Evolutionary conservation across 2,329 filamentous ascomycete genomes (phyloP).

Genomic region (Lecanoromycetidae sp.): DNA sequence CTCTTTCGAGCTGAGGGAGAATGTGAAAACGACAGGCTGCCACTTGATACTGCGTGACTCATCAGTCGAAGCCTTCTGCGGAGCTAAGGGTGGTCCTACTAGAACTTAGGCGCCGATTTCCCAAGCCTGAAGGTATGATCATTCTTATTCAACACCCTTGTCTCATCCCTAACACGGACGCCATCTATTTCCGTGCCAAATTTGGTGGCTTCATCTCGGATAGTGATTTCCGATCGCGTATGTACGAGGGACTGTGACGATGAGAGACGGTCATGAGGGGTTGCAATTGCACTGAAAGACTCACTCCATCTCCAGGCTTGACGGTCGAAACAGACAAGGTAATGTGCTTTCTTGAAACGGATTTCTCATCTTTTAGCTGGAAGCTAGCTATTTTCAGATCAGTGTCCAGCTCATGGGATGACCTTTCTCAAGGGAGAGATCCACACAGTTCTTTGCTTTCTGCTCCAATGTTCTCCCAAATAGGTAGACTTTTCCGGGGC

Average conservation of each 20-base stretch:
- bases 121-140: slow-evolving; percentile 60
- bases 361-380: slow-evolving; percentile 58
- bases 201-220: slow-evolving; percentile 75
- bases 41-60: slow-evolving; percentile 52
- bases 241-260: slow-evolving; percentile 45
- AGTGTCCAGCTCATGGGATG: slow-evolving; percentile 9
- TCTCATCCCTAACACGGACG: slow-evolving; percentile 49
- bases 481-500: slow-evolving; percentile 72
- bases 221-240: slow-evolving; percentile 54
- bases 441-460: slow-evolving; percentile 42
- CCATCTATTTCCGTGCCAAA: slow-evolving; percentile 68
- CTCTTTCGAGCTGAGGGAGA: slow-evolving; percentile 62
- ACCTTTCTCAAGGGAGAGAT: slow-evolving; percentile 8
- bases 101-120: slow-evolving; percentile 47
- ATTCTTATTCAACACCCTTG: slow-evolving; percentile 43
- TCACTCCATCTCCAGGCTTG: slow-evolving; percentile 53
- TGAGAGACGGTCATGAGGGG: slow-evolving; percentile 17
- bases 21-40: slow-evolving; percentile 69
- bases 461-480: slow-evolving; percentile 55
- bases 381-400: slow-evolving; percentile 35
- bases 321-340: slow-evolving; percentile 60
- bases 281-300: slow-evolving; percentile 20
- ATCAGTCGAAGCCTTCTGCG: not conserved
- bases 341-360: slow-evolving; percentile 80
- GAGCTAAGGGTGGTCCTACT: slow-evolving; percentile 20